These are phyloP conservation scores for Verruconis gallopava DNA, from an alignment of 2,329 filamentous ascomycete genomes.

Conservation along the genomic window DNA sequence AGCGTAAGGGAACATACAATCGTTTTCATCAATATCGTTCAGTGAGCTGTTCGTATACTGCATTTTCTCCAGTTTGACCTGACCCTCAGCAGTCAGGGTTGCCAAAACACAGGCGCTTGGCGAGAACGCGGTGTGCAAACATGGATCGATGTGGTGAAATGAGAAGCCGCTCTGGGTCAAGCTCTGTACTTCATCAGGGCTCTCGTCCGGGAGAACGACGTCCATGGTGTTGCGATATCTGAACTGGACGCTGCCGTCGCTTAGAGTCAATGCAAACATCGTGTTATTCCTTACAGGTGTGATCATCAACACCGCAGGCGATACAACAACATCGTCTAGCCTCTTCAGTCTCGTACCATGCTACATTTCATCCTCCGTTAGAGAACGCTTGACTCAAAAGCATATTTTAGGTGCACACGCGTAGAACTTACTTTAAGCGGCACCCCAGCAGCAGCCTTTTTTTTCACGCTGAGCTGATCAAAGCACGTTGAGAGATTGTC, in stretches of 20 bases:
- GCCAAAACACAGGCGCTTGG: slow-evolving; percentile 35
- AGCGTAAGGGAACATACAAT: slow-evolving; percentile 12
- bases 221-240: slow-evolving; percentile 63
- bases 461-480: slow-evolving; percentile 57
- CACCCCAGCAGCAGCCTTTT: slow-evolving; percentile 35
- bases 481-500: slow-evolving; percentile 57
- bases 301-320: slow-evolving; percentile 58
- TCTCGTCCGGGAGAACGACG: slow-evolving; percentile 50
- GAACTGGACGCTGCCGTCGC: slow-evolving; percentile 71
- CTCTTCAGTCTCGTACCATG: slow-evolving; percentile 34
- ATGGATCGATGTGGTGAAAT: slow-evolving; percentile 50
- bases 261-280: slow-evolving; percentile 58
- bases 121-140: slow-evolving; percentile 32
- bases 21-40: slow-evolving; percentile 10
- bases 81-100: slow-evolving; percentile 30
- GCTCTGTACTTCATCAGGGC: slow-evolving; percentile 52
- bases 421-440: slow-evolving; percentile 23
- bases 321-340: slow-evolving; percentile 52
- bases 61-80: slow-evolving; percentile 28
- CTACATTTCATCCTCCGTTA: slow-evolving; percentile 12
- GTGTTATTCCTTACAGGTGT: slow-evolving; percentile 58
- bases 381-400: neutral
- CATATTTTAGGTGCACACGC: slow-evolving; percentile 12
- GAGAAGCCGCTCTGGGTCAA: slow-evolving; percentile 67
- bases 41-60: slow-evolving; percentile 25